Evolutionary conservation across 2,329 filamentous ascomycete genomes (phyloP).

Genomic region (Metarhizium rileyi): DNA sequence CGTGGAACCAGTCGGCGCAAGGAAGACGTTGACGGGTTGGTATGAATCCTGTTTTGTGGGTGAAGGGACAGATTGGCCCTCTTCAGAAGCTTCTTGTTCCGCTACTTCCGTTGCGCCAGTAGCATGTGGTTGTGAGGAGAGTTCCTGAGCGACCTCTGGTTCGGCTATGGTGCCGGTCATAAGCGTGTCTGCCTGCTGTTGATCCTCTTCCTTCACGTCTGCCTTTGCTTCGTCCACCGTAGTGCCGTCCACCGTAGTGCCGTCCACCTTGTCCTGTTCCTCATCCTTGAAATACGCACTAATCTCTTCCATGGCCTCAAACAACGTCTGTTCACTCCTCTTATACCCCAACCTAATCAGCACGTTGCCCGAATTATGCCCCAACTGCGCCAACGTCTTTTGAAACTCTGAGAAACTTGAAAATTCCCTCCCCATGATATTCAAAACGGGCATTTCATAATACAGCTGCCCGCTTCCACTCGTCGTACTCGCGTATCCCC

Average conservation of each 20-base stretch:
- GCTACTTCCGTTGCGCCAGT: constrained; percentile 4
- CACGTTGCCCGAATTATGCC: constrained; percentile 75
- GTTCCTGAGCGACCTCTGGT: neutral
- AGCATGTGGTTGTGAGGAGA: constrained; percentile 3
- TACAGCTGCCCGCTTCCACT: constrained; percentile 64
- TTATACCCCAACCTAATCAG: constrained; percentile 70
- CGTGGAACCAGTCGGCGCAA: constrained; percentile 62
- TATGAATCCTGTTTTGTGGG: constrained; percentile 23
- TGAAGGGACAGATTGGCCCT: neutral
- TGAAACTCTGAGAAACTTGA: constrained; percentile 72
- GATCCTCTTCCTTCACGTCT: constrained; percentile 5
- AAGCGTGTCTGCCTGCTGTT: constrained; percentile 11
- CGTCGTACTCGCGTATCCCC: constrained; percentile 58
- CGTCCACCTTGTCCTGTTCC: neutral
- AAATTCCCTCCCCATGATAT: constrained; percentile 73
- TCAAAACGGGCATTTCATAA: constrained; percentile 79
- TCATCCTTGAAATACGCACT: constrained; percentile 57
- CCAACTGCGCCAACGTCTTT: constrained; percentile 79
- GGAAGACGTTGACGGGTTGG: constrained; percentile 60
- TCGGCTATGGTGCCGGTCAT: constrained; percentile 13
- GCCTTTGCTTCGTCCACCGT: constrained; percentile 11
- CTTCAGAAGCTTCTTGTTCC: constrained; percentile 11
- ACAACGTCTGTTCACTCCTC: constrained; percentile 66
- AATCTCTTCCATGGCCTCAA: constrained; percentile 79
- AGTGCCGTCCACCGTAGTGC: no score